Conservation (phyloP, 2,329 filamentous ascomycete genomes). For the Pseudonectria foliicola region DNA sequence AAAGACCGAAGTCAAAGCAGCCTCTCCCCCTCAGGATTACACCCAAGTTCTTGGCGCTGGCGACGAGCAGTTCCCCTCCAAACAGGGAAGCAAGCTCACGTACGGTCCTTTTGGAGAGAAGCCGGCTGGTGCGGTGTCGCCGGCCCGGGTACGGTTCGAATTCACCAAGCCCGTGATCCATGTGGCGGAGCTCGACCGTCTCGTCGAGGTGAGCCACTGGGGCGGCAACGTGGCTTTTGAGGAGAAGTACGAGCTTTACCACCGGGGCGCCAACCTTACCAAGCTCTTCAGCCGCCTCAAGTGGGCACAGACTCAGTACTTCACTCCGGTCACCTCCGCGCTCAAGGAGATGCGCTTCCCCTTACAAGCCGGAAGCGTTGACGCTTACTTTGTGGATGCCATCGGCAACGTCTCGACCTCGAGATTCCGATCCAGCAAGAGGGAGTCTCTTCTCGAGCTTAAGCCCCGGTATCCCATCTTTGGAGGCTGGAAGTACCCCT, state of each 20-base stretch:
- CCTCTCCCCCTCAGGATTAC: slow-evolving; percentile 72
- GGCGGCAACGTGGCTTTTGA: slow-evolving; percentile 93
- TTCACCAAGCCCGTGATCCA: slow-evolving; percentile 89
- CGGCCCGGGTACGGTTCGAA: slow-evolving; percentile 80
- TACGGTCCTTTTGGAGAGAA: slow-evolving; percentile 86
- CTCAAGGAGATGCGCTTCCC: slow-evolving; percentile 78
- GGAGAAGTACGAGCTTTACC: slow-evolving; percentile 82
- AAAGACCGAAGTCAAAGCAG: slow-evolving; percentile 93
- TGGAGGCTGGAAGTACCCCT: slow-evolving; percentile 96
- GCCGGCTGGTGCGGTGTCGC: slow-evolving; percentile 66
- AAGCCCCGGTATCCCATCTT: slow-evolving; percentile 96
- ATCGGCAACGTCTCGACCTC: slow-evolving; percentile 97
- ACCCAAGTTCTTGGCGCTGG: slow-evolving; percentile 60
- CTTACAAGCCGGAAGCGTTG: slow-evolving; percentile 68
- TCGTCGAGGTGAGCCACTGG: slow-evolving; percentile 96
- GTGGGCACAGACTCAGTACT: slow-evolving; percentile 67
- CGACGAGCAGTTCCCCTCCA: slow-evolving; percentile 62
- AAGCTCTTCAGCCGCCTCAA: slow-evolving; percentile 69
- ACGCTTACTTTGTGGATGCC: slow-evolving; percentile 91
- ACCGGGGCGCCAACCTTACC: slow-evolving; percentile 74
- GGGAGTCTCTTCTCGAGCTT: slow-evolving; percentile 78
- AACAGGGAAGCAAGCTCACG: slow-evolving; percentile 76
- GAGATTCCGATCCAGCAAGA: slow-evolving; percentile 68
- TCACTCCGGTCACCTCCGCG: slow-evolving; percentile 68
- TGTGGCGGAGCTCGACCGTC: slow-evolving; percentile 72